A percentile compares a stretch with the other conserved stretches of the same genome.
Evolutionary conservation across 306 rosid species (phyloP).

Genomic region (Benincasa hispida): DNA sequence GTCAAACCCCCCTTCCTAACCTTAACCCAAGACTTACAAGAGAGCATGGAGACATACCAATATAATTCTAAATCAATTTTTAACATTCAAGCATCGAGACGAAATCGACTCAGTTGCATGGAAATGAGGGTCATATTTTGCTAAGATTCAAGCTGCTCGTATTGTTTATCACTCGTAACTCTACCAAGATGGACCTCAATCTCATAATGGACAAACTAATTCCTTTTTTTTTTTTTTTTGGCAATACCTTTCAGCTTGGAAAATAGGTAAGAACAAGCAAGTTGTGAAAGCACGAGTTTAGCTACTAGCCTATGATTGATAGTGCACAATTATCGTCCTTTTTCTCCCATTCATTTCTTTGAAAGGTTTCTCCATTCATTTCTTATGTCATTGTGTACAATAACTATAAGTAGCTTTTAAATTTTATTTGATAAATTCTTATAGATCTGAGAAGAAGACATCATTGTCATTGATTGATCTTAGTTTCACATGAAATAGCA

Average conservation of each 20-base stretch:
- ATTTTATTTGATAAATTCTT: not conserved
- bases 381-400: conserved; percentile 3
- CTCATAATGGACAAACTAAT: conserved; percentile 3
- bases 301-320: not conserved
- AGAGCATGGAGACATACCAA: too few species aligned
- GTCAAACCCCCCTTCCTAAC: too few species aligned
- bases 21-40: too few species aligned
- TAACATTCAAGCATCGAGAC: too few species aligned
- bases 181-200: not conserved
- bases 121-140: conserved; percentile 41
- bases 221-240: not conserved
- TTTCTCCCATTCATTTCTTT: not conserved
- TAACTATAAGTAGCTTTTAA: not conserved
- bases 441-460: not conserved
- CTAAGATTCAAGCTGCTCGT: not conserved
- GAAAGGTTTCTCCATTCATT: not conserved
- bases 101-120: conserved; percentile 93
- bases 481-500: not conserved
- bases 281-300: not conserved
- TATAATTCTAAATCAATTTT: too few species aligned
- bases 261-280: not conserved
- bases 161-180: not conserved
- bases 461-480: not conserved
- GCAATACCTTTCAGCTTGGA: not conserved
- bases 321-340: not conserved